These are phyloP conservation scores for Carex cristatella DNA, from an alignment of 176 grass and related monocot genomes.

Conservation along the genomic window DNA sequence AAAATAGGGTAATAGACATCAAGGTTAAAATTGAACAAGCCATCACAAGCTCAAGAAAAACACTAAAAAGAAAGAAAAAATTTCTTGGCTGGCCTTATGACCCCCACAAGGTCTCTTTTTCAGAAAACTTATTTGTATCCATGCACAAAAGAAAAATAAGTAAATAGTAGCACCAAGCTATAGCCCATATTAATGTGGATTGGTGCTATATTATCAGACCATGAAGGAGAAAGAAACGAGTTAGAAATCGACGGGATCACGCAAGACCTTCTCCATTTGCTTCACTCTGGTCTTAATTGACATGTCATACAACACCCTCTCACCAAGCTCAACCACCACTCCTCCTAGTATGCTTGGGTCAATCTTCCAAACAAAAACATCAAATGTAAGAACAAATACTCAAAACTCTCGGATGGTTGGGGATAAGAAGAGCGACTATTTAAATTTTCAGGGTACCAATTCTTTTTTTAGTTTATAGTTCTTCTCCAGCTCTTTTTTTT, in stretches of 20 bases:
- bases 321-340: slow-evolving; percentile 66
- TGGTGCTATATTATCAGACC: slow-evolving; percentile 8
- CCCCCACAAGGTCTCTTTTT: slow-evolving; percentile 26
- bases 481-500: background rate
- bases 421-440: background rate
- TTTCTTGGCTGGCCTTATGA: slow-evolving; percentile 29
- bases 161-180: slow-evolving; percentile 1
- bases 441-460: background rate
- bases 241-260: slow-evolving; percentile 69
- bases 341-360: slow-evolving; percentile 86
- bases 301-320: slow-evolving; percentile 73
- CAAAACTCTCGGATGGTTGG: background rate
- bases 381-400: background rate
- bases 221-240: slow-evolving; percentile 6
- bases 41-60: background rate
- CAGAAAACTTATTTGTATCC: slow-evolving; percentile 46
- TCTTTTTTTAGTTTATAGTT: background rate
- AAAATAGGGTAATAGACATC: background rate
- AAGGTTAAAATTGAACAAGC: slow-evolving; percentile 7
- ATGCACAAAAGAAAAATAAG: slow-evolving; percentile 37
- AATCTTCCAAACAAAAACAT: slow-evolving; percentile 43
- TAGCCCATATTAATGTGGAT: slow-evolving; percentile 19
- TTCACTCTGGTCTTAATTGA: slow-evolving; percentile 90
- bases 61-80: slow-evolving; percentile 1
- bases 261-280: slow-evolving; percentile 89